These are phyloP conservation scores for Thielaviopsis punctulata DNA, from an alignment of 2,329 filamentous ascomycete genomes.

Conservation along the genomic window DNA sequence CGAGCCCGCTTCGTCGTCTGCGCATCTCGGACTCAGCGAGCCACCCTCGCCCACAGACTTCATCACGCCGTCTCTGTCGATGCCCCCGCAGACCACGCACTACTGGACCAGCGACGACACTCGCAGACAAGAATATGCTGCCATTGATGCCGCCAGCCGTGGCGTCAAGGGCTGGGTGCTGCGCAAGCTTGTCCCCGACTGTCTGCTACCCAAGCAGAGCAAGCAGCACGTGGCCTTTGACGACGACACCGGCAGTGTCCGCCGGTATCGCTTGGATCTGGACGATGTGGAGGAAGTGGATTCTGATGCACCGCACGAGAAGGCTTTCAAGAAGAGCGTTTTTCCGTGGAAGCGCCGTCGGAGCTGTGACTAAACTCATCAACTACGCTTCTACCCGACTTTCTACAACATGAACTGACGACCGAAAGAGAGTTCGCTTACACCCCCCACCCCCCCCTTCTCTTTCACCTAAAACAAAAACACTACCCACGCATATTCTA, in stretches of 20 bases:
- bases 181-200: conserved; percentile 40
- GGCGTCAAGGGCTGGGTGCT: conserved; percentile 44
- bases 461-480: neutral
- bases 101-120: conserved; percentile 52
- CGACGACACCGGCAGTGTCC: conserved; percentile 45
- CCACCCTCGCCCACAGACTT: conserved; percentile 8
- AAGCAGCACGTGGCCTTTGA: conserved; percentile 37
- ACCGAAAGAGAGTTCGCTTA: no score
- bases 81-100: conserved; percentile 41
- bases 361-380: neutral
- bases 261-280: conserved; percentile 42
- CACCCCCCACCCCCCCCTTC: no score
- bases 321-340: conserved; percentile 4
- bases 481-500: neutral
- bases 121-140: conserved; percentile 45
- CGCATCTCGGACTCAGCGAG: neutral
- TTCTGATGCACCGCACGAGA: neutral
- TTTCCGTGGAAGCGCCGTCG: conserved; percentile 7
- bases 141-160: conserved; percentile 43
- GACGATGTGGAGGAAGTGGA: conserved; percentile 24
- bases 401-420: no score
- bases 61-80: conserved; percentile 18
- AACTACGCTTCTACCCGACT: neutral
- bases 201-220: conserved; percentile 34
- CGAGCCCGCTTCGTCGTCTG: conserved; percentile 2